These are phyloP conservation scores for Pythium apleroticum DNA, from an alignment of 352 stramenopile species.

Conservation along the genomic window DNA sequence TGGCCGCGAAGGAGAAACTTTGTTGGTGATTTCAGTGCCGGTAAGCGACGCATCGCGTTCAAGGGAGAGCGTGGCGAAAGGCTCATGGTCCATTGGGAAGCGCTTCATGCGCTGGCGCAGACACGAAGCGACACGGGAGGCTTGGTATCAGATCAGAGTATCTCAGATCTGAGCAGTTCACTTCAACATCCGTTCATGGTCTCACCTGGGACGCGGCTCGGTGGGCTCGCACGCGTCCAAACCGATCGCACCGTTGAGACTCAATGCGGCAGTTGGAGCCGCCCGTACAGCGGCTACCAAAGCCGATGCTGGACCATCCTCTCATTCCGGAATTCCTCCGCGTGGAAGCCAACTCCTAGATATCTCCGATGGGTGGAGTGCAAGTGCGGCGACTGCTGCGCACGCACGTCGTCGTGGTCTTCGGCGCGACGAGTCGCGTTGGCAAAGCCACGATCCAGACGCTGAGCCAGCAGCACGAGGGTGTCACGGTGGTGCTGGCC, in stretches of 20 bases:
- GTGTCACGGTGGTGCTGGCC: constrained; percentile 52
- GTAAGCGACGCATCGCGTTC: not conserved
- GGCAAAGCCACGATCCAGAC: constrained; percentile 55
- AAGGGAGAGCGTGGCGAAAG: no score
- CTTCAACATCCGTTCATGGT: constrained; percentile 1
- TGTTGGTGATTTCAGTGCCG: not conserved
- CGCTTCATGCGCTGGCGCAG: not conserved
- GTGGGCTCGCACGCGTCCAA: not conserved
- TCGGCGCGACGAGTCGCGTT: constrained; percentile 69
- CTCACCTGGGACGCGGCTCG: not conserved
- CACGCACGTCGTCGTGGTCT: constrained; percentile 68
- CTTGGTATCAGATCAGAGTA: not conserved
- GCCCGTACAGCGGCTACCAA: no score
- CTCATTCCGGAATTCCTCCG: not conserved
- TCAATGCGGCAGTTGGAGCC: not conserved
- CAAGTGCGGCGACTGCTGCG: constrained; percentile 60
- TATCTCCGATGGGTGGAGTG: constrained; percentile 28
- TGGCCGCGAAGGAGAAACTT: not conserved
- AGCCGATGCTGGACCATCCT: no score
- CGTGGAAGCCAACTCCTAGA: not conserved
- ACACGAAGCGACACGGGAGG: not conserved
- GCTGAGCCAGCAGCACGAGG: constrained; percentile 40
- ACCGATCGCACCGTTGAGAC: not conserved
- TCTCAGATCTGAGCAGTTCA: not conserved
- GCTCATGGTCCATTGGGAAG: not conserved